Evolutionary conservation across 129 eudicot species (phyloP).

Genomic region (Artemisia tridentata): DNA sequence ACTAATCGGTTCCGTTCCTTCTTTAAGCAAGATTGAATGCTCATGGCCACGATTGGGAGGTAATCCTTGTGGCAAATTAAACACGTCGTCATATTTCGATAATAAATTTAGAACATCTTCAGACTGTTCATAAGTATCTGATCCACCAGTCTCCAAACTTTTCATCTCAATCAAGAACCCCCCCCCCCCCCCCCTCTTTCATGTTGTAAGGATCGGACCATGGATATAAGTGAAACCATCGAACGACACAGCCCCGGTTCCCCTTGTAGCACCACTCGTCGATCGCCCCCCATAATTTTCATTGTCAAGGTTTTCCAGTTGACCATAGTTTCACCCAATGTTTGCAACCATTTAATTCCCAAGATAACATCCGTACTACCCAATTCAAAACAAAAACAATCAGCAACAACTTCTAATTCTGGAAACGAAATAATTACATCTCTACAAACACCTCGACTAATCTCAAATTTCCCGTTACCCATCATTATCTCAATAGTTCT

Average conservation of each 20-base stretch:
- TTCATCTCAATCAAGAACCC: not conserved
- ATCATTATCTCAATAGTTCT: not conserved
- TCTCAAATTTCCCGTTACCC: not conserved
- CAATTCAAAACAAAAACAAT: not conserved
- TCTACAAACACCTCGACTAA: not conserved
- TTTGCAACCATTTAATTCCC: not conserved
- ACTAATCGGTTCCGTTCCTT: not conserved
- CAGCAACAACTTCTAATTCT: not conserved
- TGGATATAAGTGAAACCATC: not conserved
- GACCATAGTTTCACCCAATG: not conserved
- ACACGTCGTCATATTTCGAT: not conserved
- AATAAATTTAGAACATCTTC: not conserved
- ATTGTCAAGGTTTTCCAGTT: not conserved
- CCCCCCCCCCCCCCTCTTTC: not conserved
- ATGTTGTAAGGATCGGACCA: not conserved
- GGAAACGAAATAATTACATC: not conserved
- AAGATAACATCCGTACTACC: not conserved
- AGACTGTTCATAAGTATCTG: not conserved
- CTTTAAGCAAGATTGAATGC: not conserved
- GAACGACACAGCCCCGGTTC: not conserved
- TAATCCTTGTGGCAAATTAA: not conserved
- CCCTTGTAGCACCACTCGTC: not conserved
- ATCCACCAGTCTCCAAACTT: not conserved
- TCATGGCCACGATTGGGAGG: not conserved
- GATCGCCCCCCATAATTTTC: not conserved